Conservation (phyloP, 495 filamentous ascomycete genomes). For the Penicillium subrubescens region DNA sequence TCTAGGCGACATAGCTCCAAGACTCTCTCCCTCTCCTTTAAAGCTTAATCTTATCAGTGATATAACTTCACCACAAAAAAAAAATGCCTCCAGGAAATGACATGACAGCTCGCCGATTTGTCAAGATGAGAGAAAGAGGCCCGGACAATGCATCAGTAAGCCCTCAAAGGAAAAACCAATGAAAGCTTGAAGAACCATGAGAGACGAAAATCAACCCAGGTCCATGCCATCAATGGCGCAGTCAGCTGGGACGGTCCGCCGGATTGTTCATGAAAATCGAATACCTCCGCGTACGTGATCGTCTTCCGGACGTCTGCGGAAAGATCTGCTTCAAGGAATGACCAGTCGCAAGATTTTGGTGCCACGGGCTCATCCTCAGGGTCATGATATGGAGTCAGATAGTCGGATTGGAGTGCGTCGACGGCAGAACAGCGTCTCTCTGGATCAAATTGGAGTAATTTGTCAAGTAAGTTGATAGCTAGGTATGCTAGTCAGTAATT, state of each 20-base stretch:
- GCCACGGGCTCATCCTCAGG: slow-evolving; percentile 92
- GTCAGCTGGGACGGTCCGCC: slow-evolving; percentile 2
- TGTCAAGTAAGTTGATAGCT: slow-evolving; percentile 90
- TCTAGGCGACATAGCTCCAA: too few species aligned
- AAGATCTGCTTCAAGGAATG: slow-evolving; percentile 94
- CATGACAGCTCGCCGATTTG: too few species aligned
- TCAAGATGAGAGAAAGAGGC: too few species aligned
- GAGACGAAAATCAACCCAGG: slow-evolving; percentile 12
- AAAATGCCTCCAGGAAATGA: too few species aligned
- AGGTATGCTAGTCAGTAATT: slow-evolving; percentile 11
- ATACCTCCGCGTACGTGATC: slow-evolving; percentile 99
- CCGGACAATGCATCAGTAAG: too few species aligned
- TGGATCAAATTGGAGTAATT: slow-evolving; percentile 95
- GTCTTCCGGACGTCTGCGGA: slow-evolving; percentile 99
- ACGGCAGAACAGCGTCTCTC: slow-evolving; percentile 81
- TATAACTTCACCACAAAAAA: too few species aligned
- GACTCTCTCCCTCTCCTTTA: too few species aligned
- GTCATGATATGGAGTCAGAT: slow-evolving; percentile 94
- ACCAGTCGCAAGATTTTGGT: slow-evolving; percentile 97
- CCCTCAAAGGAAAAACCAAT: too few species aligned
- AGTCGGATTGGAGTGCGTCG: slow-evolving; percentile 80
- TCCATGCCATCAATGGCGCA: slow-evolving; percentile 20
- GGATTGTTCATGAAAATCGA: slow-evolving; percentile 84
- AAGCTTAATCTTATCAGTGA: too few species aligned
- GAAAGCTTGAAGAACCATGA: too few species aligned